A percentile compares a stretch with the other conserved stretches of the same genome.
Conservation (phyloP, 164 flowering plant species). For the Stephania cephalantha region DNA sequence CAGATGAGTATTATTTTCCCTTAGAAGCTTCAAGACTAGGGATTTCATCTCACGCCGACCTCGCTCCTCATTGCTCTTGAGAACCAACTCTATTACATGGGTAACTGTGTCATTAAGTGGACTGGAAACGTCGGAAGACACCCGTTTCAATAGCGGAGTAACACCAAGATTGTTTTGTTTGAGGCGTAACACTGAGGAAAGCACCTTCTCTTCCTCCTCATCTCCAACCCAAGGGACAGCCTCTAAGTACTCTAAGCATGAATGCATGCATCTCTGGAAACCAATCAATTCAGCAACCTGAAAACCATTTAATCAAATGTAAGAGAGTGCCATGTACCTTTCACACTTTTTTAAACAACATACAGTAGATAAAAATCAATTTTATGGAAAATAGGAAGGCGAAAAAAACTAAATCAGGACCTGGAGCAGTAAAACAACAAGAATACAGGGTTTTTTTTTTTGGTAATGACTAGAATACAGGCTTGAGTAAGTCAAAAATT, state of each 20-base stretch:
- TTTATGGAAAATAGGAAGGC: not conserved
- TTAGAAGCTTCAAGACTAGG: constrained; percentile 71
- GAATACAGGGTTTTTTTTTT: not conserved
- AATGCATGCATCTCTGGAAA: constrained; percentile 55
- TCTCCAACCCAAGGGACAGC: constrained; percentile 99
- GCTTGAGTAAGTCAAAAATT: not conserved
- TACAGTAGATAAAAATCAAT: not conserved
- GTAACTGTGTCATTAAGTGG: constrained; percentile 62
- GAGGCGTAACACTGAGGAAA: constrained; percentile 59
- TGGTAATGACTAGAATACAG: not conserved
- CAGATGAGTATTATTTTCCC: constrained; percentile 46
- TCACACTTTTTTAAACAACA: not conserved
- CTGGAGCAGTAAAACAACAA: not conserved
- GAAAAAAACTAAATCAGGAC: not conserved
- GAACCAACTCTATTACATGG: constrained; percentile 77
- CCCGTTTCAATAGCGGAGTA: constrained; percentile 64
- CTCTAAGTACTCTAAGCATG: constrained; percentile 90
- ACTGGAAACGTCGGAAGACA: constrained; percentile 44
- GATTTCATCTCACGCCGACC: constrained; percentile 94
- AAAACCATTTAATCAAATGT: constrained; percentile 10
- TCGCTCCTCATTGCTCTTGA: constrained; percentile 81
- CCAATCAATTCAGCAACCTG: constrained; percentile 83
- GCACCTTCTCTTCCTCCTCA: constrained; percentile 85
- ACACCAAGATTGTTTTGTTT: constrained; percentile 46
- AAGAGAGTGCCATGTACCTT: not conserved